phyloP scores from a whole-genome alignment of 169 alveolate species.

The Cystoisospora suis region DNA sequence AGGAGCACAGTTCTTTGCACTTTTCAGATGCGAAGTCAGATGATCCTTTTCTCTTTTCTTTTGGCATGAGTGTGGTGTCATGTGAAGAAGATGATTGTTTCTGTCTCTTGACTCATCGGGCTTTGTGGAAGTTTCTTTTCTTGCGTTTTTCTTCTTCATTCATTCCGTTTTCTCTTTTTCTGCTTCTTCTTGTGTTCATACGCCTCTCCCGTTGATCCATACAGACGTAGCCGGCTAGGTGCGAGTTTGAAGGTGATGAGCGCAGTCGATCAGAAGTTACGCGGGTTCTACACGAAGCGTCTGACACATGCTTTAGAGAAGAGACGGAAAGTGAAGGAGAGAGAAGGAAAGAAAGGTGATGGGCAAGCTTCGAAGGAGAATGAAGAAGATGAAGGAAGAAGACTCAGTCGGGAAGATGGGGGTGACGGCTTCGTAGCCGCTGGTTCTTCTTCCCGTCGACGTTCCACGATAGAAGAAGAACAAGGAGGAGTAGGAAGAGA shows the following conservation, averaged over 20 bases:
- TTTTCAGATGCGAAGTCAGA: too few relatives aligned
- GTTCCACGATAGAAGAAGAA: background rate
- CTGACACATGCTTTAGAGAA: background rate
- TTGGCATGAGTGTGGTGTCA: too few relatives aligned
- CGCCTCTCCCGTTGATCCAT: too few relatives aligned
- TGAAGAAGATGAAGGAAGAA: background rate
- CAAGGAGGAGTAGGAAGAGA: background rate
- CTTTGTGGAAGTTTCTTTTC: too few relatives aligned
- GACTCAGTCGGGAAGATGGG: background rate
- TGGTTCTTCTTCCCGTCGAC: too few relatives aligned
- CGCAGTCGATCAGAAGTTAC: constrained; percentile 35
- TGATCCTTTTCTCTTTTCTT: too few relatives aligned
- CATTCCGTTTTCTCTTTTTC: background rate
- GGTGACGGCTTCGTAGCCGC: too few relatives aligned
- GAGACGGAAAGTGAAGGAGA: background rate
- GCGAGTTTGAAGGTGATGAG: constrained; percentile 37
- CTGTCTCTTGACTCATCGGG: too few relatives aligned
- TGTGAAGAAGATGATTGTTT: too few relatives aligned
- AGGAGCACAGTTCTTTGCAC: too few relatives aligned
- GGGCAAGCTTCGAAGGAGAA: background rate
- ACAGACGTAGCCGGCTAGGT: constrained; percentile 27
- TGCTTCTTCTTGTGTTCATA: background rate
- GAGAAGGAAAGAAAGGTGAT: background rate
- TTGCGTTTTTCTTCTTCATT: background rate
- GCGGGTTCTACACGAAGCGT: constrained; percentile 29